Evolutionary conservation across 1,284 basidiomycete species (phyloP), one percentile per base, ranked within the genome.

Genomic region (Malassezia slooffiae): DNA sequence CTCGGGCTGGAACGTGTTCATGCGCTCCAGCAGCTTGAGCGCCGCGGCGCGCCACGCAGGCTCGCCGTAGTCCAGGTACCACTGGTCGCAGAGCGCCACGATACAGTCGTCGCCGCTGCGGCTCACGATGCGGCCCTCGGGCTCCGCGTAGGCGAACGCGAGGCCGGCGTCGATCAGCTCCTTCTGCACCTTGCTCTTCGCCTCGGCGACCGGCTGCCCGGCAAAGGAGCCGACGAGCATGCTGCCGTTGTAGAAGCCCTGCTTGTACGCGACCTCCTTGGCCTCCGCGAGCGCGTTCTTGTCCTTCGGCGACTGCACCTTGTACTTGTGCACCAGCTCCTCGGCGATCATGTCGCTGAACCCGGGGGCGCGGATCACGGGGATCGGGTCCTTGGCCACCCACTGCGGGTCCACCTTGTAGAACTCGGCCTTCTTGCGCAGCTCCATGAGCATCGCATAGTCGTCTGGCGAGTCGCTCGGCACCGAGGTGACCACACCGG

Each of bases 51-150:
- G 84, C 93, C 93, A 99, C 29, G 72, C 70, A 3, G 79, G 70
- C 75, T 96, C 90, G 60, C 91, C 93, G 67, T 97, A 99, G 73
- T 97, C 89, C 70, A 97, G 74, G 73, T 97, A 97, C 90, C 91
- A 99, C 72, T 99, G 93, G 70, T 99, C 93, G 78, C 89, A 91
- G 54, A 97, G 75, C 5, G 91, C 90, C 47, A 97, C 90, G 26
- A 96, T 85, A 74, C 91, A 97, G 72, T 96, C 91, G 67, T 97
- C 91, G 17, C 78, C 80, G 71, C 83, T 87, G 40, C 91, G 77
- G 45, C 83, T 87, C 66, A 90, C 80, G 65, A 96, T 83, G 66
- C 85, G 72, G 44, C 85, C 86, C 72, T 96, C 91, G 1, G 93
- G 93, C 73, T 97, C 93, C 15, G 89, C 88, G 70, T 97, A 97